Evolutionary conservation across 441 rosid species (phyloP), one percentile per base, ranked within the genome.

Genomic region (Populus hybrid): DNA sequence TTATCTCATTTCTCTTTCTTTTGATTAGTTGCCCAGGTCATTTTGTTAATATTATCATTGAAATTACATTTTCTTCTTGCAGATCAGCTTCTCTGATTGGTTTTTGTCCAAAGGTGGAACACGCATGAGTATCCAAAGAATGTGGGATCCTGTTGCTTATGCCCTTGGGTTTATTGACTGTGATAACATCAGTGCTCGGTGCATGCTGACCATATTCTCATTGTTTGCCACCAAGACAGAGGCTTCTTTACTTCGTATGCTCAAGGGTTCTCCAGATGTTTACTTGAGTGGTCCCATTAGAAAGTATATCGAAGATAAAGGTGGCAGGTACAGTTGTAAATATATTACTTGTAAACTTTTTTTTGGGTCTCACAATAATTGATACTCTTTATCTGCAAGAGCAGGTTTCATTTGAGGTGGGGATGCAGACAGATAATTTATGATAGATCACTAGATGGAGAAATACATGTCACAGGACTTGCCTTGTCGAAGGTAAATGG

Each of bases 61-160:
- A 78, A 76, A 74, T 36, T 74, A 23, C 59, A 64, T 78, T 80
- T 72, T 11, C 71, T 61, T 76, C 79, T 78, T 84, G 75, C 89
- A 94, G 98, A 89, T 94, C 84, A 94, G 98, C 89, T 94, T 94
- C 88, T 92, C 98, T 11, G 92, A 94, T 81, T 96, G 99, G 99
- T 94, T 96, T 86, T 67, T 96, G 84, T 94, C 98, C 36, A 96
- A 94, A 88, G 99, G 99, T 45, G 99, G 99, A 70, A 94, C 98
- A 12, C 88, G 97, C 23, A 82, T 61, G 53, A 96, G 99, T 79
- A 93, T 96, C 78, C 95, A 91, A 81, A 90, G 99, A 86, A 89
- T 96, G 99, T 96, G 99, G 99, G 98, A 96, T 87, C 99, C 99
- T 71, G 98, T 96, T 86, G 99, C 99, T 61, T 96, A 96, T 79